Percentiles rank a stretch among this genome's conserved stretches.
Conservation (phyloP, 306 rosid species). For the Cucumis sativus region Cucumber_9930_V3 NC_026656.2:16057501-16058000, state of each 20-base stretch:
- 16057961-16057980: conserved; percentile 26
- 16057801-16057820: conserved; percentile 8
- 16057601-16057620: background rate
- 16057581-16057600: background rate
- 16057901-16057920: conserved; percentile 23
- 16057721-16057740: conserved; percentile 2
- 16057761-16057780: conserved; percentile 4
- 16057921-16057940: conserved; percentile 8
- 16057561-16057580: background rate
- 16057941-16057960: conserved; percentile 10
- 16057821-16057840: conserved; percentile 8
- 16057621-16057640: background rate
- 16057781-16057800: conserved; percentile 1
- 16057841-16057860: conserved; percentile 5
- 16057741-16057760: conserved; percentile 9
- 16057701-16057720: conserved; percentile 13
- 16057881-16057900: conserved; percentile 9
- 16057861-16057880: conserved; percentile 7
- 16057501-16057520: background rate
- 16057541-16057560: background rate
- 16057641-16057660: background rate
- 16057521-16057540: conserved; percentile 3
- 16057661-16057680: conserved; percentile 11
- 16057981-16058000: conserved; percentile 13
- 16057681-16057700: conserved; percentile 6